Conservation (phyloP, 768 basidiomycete species). For the Chalciporus piperatus region DNA sequence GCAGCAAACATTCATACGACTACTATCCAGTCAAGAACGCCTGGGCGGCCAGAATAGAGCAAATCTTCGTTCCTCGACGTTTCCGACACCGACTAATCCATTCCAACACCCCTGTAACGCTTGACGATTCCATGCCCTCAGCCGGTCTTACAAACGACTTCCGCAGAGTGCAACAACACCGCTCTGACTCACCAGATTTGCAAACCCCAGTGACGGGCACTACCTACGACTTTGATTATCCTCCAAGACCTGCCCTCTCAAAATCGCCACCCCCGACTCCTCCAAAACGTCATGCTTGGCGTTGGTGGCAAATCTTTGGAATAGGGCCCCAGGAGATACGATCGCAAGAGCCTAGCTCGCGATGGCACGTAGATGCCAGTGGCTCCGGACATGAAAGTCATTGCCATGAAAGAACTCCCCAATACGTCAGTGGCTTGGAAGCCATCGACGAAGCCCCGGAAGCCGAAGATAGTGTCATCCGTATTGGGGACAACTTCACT, state of each 20-base stretch:
- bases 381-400: constrained; percentile 18
- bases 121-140: constrained; percentile 22
- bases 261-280: constrained; percentile 4
- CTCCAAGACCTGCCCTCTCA: neutral
- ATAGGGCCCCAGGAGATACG: constrained; percentile 26
- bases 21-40: constrained; percentile 13
- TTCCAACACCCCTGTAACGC: constrained; percentile 14
- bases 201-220: constrained; percentile 23
- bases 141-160: neutral
- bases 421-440: constrained; percentile 5
- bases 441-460: constrained; percentile 10
- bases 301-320: constrained; percentile 27
- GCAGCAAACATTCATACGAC: constrained; percentile 4
- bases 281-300: constrained; percentile 3
- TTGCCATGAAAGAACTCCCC: constrained; percentile 4
- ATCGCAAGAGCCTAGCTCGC: constrained; percentile 16
- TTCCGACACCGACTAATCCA: constrained; percentile 16
- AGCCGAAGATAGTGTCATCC: constrained; percentile 13
- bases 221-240: constrained; percentile 5
- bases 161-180: constrained; percentile 11
- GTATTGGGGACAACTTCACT: constrained; percentile 18
- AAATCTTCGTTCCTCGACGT: constrained; percentile 15
- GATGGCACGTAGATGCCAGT: constrained; percentile 28
- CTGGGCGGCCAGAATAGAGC: constrained; percentile 14
- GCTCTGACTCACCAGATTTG: constrained; percentile 28